Percentiles rank a stretch among this genome's conserved stretches.
phyloP scores from a whole-genome alignment of 208 protist genomes.

The Leptomonas seymouri region DNA sequence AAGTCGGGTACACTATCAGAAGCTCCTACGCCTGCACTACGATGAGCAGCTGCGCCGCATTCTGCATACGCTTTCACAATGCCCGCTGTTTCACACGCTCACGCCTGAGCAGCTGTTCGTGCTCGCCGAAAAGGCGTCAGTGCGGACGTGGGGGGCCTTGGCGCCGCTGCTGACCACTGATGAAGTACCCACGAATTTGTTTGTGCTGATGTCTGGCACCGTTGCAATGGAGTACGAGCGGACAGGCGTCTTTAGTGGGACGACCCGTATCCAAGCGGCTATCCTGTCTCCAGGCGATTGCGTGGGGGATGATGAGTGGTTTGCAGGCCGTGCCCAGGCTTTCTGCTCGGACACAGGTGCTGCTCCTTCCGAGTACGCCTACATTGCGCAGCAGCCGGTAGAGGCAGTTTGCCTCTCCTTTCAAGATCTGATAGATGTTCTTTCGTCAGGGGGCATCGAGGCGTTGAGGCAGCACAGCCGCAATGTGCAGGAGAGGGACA shows the following conservation, averaged over 20 bases:
- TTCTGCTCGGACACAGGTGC: not conserved
- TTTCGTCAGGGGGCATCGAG: constrained; percentile 5
- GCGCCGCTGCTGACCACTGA: not conserved
- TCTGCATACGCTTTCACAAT: constrained; percentile 7
- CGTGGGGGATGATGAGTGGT: constrained; percentile 24
- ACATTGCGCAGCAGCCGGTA: constrained; percentile 6
- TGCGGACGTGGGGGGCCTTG: not conserved
- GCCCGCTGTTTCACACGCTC: constrained; percentile 14
- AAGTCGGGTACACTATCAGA: constrained; percentile 17
- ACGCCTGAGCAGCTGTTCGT: not conserved
- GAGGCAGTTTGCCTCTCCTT: constrained; percentile 17
- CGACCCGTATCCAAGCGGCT: not conserved
- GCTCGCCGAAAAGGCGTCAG: not conserved
- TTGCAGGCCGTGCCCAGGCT: not conserved
- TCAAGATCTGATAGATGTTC: not conserved
- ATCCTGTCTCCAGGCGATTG: constrained; percentile 13
- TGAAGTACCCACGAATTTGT: constrained; percentile 5
- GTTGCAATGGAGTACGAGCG: constrained; percentile 17
- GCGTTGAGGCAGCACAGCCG: constrained; percentile 3
- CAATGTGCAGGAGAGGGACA: not conserved
- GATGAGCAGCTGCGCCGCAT: constrained; percentile 1
- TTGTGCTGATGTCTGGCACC: constrained; percentile 12
- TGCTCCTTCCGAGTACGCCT: constrained; percentile 7
- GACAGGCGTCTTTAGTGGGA: not conserved
- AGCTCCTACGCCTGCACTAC: constrained; percentile 12